Evolutionary conservation across 2,329 filamentous ascomycete species (phyloP).

Genomic region (Geosmithia putterillii): DNA sequence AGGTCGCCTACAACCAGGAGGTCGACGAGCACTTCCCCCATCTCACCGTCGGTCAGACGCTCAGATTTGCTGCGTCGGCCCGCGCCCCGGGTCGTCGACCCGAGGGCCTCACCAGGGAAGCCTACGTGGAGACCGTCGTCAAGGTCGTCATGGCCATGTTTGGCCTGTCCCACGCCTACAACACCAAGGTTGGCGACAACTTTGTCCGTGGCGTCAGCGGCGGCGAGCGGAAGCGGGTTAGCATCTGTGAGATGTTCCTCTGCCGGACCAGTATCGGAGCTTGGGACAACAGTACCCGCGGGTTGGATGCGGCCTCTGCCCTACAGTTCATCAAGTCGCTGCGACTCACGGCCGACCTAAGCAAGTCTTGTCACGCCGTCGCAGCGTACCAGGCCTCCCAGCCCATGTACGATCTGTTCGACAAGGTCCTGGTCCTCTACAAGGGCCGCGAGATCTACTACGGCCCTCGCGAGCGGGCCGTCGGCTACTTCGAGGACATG

Average conservation of each 20-base stretch:
- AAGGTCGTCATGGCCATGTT: conserved; percentile 39
- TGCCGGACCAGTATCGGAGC: conserved; percentile 46
- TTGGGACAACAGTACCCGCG: conserved; percentile 57
- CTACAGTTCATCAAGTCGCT: conserved; percentile 48
- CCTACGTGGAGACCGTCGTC: conserved; percentile 50
- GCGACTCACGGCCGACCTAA: conserved; percentile 50
- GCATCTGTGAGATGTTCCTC: conserved; percentile 52
- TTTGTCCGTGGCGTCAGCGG: conserved; percentile 55
- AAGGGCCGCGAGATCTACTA: conserved; percentile 55
- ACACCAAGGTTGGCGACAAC: conserved; percentile 58
- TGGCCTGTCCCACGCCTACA: conserved; percentile 49
- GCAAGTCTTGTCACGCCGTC: conserved; percentile 47
- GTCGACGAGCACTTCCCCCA: conserved; percentile 66
- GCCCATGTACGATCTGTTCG: conserved; percentile 56
- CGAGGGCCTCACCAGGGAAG: conserved; percentile 45
- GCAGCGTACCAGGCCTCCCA: conserved; percentile 61
- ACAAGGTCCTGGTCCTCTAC: conserved; percentile 58
- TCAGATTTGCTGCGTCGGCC: conserved; percentile 59
- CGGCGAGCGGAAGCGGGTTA: conserved; percentile 57
- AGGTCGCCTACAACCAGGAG: conserved; percentile 66
- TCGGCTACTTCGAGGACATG: conserved; percentile 58
- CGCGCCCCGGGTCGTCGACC: conserved; percentile 55
- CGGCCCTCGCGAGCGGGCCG: conserved; percentile 43
- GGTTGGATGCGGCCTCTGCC: conserved; percentile 54
- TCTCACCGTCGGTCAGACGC: conserved; percentile 62